Evolutionary conservation across 805 yeast species (phyloP), one percentile per base, ranked within the genome.

Genomic region (Yarrowia divulgata): DNA sequence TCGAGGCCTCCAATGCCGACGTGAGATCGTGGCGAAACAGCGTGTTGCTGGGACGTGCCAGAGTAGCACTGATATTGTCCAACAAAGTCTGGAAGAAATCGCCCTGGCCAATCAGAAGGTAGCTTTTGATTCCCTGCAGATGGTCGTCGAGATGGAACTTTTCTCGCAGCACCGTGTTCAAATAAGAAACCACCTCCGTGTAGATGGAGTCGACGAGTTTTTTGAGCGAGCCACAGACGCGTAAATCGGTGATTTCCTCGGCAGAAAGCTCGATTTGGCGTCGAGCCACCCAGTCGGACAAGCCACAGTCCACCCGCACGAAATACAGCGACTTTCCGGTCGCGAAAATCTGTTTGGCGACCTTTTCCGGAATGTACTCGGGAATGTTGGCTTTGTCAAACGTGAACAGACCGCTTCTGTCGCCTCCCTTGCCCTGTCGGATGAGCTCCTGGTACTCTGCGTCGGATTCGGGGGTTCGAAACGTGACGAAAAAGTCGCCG

Each of bases 81-180:
- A 91, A 82, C 10, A 94, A 77, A 0, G 85, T 73, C 64, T 90
- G 88, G n/a, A 90, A 86, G 71, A 94, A 90, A 76, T 94, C 97
- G n/a, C 94, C 91, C 69, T 85, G 86, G 7, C 88, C 86, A 82
- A 91, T 87, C 50, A 95, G 77, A 73, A 93, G 80, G 70, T 89
- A 86, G 70, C 85, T 85, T 71, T 89, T 89, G 69, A 91, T 79
- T 55, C 87, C 88, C 6, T 77, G 75, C n/a, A 94, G 75, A 72
- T 90, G 91, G 12, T 80, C 77, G 48, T 80, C 78, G 45, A 89
- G 76, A 48, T 83, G 78, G 72, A 82, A 84, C 70, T 87, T 85
- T 1, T 79, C 78, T 66, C 84, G 81, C 1, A 93, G 73, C 2
- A 86, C 76, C 12, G 77, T 71, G 29, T 87, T 84, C 60, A 90